Conservation (phyloP, 148 eudicot genomes). For the Rhododendron molle region DNA sequence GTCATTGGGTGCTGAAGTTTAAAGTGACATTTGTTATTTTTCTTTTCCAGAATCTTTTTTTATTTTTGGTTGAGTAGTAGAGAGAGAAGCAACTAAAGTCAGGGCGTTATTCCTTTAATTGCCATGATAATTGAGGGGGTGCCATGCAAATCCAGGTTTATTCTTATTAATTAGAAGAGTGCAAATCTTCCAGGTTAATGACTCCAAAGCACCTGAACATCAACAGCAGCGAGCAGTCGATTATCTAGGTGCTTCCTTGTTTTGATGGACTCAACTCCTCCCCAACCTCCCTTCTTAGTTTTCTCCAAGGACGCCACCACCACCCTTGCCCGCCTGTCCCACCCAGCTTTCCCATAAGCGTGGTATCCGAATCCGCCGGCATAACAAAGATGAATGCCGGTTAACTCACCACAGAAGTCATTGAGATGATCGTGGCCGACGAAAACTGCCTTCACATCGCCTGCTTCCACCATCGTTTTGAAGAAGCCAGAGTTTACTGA, state of each 20-base stretch:
- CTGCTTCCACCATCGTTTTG: constrained; percentile 70
- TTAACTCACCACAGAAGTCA: constrained; percentile 79
- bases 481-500: constrained; percentile 81
- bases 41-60: too few relatives aligned
- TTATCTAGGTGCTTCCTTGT: constrained; percentile 92
- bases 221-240: constrained; percentile 49
- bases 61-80: too few relatives aligned
- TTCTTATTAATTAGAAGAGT: too few relatives aligned
- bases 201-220: constrained; percentile 69
- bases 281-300: constrained; percentile 55
- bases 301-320: constrained; percentile 64
- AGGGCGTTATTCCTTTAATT: too few relatives aligned
- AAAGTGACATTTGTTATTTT: too few relatives aligned
- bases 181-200: too few relatives aligned
- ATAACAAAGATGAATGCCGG: constrained; percentile 73
- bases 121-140: too few relatives aligned
- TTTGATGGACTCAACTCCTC: constrained; percentile 62
- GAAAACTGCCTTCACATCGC: constrained; percentile 79
- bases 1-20: too few relatives aligned
- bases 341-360: constrained; percentile 93
- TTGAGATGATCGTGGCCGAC: constrained; percentile 86
- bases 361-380: constrained; percentile 96
- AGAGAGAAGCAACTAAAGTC: too few relatives aligned
- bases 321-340: constrained; percentile 84
- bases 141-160: too few relatives aligned